phyloP scores from a whole-genome alignment of 1,284 basidiomycete species.

The Ganoderma resinaceum region DNA sequence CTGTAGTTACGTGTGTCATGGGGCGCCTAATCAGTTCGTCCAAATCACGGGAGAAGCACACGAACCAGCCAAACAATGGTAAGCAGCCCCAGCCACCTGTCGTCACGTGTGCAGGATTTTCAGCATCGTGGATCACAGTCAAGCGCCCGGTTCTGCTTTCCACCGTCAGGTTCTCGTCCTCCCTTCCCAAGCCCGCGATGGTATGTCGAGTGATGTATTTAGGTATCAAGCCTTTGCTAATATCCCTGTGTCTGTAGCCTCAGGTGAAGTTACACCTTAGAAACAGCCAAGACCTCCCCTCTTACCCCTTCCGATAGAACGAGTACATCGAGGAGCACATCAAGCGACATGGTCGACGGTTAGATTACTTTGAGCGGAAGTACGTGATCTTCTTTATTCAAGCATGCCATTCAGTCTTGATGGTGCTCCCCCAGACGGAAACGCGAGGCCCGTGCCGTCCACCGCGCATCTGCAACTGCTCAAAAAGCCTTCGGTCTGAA shows the following conservation, averaged over 20 bases:
- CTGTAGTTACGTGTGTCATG: too few species aligned
- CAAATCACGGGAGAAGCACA: slow-evolving; percentile 30
- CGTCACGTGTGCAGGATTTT: slow-evolving; percentile 29
- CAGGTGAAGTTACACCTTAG: slow-evolving; percentile 55
- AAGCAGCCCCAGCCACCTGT: slow-evolving; percentile 9
- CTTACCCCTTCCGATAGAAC: slow-evolving; percentile 57
- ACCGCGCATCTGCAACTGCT: slow-evolving; percentile 86
- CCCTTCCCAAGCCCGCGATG: slow-evolving; percentile 27
- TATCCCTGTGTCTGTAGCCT: slow-evolving; percentile 52
- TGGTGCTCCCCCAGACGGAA: slow-evolving; percentile 75
- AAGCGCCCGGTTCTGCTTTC: slow-evolving; percentile 26
- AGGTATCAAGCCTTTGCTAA: neutral
- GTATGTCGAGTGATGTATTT: slow-evolving; percentile 19
- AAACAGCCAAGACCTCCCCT: neutral
- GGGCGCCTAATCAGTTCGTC: slow-evolving; percentile 10
- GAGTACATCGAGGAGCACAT: slow-evolving; percentile 93
- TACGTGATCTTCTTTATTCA: slow-evolving; percentile 46
- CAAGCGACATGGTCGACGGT: slow-evolving; percentile 83
- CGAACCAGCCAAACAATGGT: slow-evolving; percentile 32
- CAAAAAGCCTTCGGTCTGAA: slow-evolving; percentile 97
- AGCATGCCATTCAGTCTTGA: slow-evolving; percentile 1
- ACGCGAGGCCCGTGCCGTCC: slow-evolving; percentile 89
- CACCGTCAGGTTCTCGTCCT: slow-evolving; percentile 17
- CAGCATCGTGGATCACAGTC: neutral
- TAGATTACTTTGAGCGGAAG: slow-evolving; percentile 89